These are phyloP conservation scores for Poa annua DNA, from an alignment of 176 grass and related monocot species.

Conservation along the genomic window DNA sequence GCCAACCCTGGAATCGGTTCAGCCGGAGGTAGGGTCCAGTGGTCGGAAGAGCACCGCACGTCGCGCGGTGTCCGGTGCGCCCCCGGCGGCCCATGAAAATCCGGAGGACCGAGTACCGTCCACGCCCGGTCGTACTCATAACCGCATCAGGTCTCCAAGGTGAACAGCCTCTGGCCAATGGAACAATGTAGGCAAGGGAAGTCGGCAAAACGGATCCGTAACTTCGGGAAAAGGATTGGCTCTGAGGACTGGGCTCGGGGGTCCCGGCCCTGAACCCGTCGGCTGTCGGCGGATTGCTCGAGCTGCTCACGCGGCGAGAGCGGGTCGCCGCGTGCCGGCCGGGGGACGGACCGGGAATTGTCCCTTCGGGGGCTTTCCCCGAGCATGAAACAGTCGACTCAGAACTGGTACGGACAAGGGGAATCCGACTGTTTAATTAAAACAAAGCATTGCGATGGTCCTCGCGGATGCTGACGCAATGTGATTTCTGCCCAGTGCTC, in stretches of 20 bases:
- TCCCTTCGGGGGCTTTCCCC: no score
- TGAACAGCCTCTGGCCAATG: conserved; percentile 79
- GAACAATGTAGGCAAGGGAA: conserved; percentile 77
- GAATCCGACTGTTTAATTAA: conserved; percentile 89
- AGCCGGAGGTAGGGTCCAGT: conserved; percentile 73
- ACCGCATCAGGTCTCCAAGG: conserved; percentile 87
- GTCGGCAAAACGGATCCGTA: conserved; percentile 22
- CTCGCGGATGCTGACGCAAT: conserved; percentile 65
- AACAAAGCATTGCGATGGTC: conserved; percentile 89
- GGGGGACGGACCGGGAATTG: conserved; percentile 37
- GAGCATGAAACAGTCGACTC: conserved; percentile 49
- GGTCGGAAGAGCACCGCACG: conserved; percentile 56
- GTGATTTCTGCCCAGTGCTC: conserved; percentile 76
- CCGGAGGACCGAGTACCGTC: conserved; percentile 57
- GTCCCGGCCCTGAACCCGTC: conserved; percentile 55
- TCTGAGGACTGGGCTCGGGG: conserved; percentile 62
- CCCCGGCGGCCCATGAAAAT: conserved; percentile 62
- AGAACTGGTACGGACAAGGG: conserved; percentile 71
- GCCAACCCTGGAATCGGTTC: conserved; percentile 54
- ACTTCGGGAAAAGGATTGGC: conserved; percentile 46
- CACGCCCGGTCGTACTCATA: conserved; percentile 65
- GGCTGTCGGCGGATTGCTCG: conserved; percentile 43
- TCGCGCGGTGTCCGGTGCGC: conserved; percentile 55
- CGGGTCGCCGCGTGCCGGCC: conserved; percentile 39
- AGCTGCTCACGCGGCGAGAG: conserved; percentile 37